Percentiles rank a stretch among this genome's conserved stretches.
Conservation (phyloP, 1,139 yeast genomes). For the Protomyces macrosporus region DNA sequence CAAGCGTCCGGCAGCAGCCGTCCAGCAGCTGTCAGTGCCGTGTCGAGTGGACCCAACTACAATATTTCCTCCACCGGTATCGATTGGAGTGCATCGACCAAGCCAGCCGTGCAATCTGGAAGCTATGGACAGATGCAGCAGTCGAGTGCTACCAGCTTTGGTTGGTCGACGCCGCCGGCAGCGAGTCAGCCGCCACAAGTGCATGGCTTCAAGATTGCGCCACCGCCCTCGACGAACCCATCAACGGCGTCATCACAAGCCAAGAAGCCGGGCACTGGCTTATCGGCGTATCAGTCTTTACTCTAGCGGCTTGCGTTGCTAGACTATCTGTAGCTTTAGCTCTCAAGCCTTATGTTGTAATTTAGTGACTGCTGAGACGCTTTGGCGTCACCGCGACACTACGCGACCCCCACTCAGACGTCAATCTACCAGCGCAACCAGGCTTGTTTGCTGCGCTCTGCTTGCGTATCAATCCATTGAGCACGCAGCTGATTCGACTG, state of each 20-base stretch:
- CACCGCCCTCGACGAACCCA: not conserved
- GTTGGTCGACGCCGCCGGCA: not conserved
- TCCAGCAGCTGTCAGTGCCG: not conserved
- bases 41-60: not conserved
- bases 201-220: not conserved
- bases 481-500: no score
- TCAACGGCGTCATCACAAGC: not conserved
- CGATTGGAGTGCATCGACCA: not conserved
- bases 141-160: not conserved
- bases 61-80: not conserved
- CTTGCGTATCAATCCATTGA: no score
- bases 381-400: not conserved
- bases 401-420: not conserved
- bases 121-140: not conserved
- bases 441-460: no score
- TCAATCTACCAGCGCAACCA: not conserved
- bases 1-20: not conserved
- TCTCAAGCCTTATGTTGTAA: no score
- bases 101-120: not conserved
- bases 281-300: slow-evolving; percentile 15
- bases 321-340: not conserved
- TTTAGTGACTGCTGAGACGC: not conserved
- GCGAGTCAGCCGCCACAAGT: not conserved
- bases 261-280: not conserved
- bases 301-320: not conserved